Evolutionary conservation across 2,329 filamentous ascomycete species (phyloP), one percentile per base, ranked within the genome.

Genomic region (Hymenoscyphus scutula): DNA sequence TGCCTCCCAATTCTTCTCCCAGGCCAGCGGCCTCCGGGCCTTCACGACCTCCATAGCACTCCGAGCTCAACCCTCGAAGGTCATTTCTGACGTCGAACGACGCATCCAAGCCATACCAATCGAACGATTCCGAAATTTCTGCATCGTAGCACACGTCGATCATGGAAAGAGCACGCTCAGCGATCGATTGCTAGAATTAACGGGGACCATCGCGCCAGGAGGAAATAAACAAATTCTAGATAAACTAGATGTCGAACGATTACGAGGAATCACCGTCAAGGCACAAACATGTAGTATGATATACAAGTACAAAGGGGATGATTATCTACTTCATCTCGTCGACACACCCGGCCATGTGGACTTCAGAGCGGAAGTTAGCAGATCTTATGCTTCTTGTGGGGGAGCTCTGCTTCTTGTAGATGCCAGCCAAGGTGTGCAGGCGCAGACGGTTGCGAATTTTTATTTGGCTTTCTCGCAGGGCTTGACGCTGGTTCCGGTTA

Each of bases 231-330:
- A 99, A 81, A 91, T 98, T 66, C 81, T 99, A 67, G 95, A 99
- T 78, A 97, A 97, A 76, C 85, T 99, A 38, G 95, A 99, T 75
- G 95, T 99, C 61, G 95, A 99, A 79, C 84, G 95, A 58, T 92
- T 98, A 77, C 86, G 95, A 45, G 95, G 95, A 65, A 99, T 99
- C 75, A 99, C 95, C 0, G 95, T 99, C 75, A 99, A 99, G 80
- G 95, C 95, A 61, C 95, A 99, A 80, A 98, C 95, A 62, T 98
- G 95, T 77, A 95, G 89, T 61, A 99, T 99, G 95, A 84, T 99
- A 59, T 97, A 97, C 80, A 92, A 89, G 30, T 82, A 97, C 78
- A 80, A 89, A 19, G 93, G 90, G 17, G 80, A 89, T 34, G 95
- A 99, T 76, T 98, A 98, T 75, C 83, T 99, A 62, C 82, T 99